Evolutionary conservation across 345 rosid genomes (phyloP).

Genomic region (Alliaria petiolata): DNA sequence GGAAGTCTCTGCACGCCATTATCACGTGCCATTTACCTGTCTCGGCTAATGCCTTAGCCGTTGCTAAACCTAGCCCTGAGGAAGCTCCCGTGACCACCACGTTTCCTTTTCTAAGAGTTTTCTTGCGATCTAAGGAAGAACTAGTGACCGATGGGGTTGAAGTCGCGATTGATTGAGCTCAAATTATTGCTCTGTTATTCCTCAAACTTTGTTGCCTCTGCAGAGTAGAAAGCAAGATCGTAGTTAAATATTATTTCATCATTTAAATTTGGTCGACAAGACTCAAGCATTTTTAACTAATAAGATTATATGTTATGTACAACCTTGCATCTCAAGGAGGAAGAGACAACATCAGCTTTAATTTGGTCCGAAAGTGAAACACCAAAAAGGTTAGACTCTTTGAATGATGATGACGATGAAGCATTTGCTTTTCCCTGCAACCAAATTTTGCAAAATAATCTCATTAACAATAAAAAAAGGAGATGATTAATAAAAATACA

Average conservation of each 20-base stretch:
- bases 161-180: conserved; percentile 65
- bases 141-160: conserved; percentile 45
- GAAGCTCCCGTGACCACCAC: conserved; percentile 83
- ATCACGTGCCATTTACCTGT: conserved; percentile 83
- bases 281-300: background rate
- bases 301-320: background rate
- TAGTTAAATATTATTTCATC: background rate
- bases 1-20: conserved; percentile 79
- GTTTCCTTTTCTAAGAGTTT: conserved; percentile 68
- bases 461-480: background rate
- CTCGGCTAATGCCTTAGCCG: conserved; percentile 84
- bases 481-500: background rate
- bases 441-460: background rate
- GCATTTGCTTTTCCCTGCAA: conserved; percentile 54
- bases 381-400: conserved; percentile 75
- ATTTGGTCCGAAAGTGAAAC: conserved; percentile 58
- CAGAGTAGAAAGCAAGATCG: background rate
- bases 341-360: conserved; percentile 49
- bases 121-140: conserved; percentile 54
- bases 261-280: background rate
- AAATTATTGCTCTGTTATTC: conserved; percentile 34
- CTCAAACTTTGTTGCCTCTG: conserved; percentile 50
- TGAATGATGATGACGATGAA: conserved; percentile 44
- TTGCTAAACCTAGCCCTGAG: conserved; percentile 78
- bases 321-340: conserved; percentile 72